phyloP scores from a whole-genome alignment of 768 basidiomycete genomes.

The Lentinus tigrinus region DNA sequence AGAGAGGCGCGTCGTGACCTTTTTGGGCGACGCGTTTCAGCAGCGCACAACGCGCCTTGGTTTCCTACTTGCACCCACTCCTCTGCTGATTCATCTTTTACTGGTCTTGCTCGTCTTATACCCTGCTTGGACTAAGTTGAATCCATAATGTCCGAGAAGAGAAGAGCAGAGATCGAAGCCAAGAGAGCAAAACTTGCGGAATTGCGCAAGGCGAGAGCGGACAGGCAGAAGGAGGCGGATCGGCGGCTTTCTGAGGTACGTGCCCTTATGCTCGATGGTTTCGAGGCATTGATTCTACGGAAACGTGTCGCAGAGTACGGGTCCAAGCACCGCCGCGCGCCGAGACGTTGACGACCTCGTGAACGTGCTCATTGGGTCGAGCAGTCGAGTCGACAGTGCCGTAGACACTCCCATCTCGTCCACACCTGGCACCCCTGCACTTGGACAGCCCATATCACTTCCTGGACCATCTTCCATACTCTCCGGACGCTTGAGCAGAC shows the following conservation, averaged over 20 bases:
- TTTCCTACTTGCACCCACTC: background rate
- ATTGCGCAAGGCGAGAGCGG: constrained; percentile 73
- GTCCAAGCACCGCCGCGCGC: constrained; percentile 41
- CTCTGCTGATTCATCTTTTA: background rate
- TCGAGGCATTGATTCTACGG: background rate
- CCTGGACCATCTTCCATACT: constrained; percentile 37
- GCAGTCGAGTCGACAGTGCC: constrained; percentile 53
- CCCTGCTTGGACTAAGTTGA: background rate
- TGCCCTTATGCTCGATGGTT: background rate
- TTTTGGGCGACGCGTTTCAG: constrained; percentile 8
- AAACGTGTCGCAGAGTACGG: constrained; percentile 30
- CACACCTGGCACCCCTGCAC: constrained; percentile 66
- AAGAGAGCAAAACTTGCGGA: constrained; percentile 88
- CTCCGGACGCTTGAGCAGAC: constrained; percentile 68
- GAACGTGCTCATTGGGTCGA: constrained; percentile 49
- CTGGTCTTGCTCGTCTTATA: background rate
- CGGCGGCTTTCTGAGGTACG: constrained; percentile 22
- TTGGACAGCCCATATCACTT: constrained; percentile 35
- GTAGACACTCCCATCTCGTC: constrained; percentile 72
- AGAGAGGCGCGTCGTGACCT: constrained; percentile 9
- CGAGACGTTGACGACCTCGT: constrained; percentile 74
- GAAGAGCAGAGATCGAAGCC: constrained; percentile 86
- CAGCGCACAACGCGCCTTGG: background rate
- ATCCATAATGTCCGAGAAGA: constrained; percentile 52
- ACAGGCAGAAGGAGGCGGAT: constrained; percentile 59